These are phyloP conservation scores for Trichosporon inkin DNA, from an alignment of 1,284 basidiomycete genomes.

Conservation along the genomic window DNA sequence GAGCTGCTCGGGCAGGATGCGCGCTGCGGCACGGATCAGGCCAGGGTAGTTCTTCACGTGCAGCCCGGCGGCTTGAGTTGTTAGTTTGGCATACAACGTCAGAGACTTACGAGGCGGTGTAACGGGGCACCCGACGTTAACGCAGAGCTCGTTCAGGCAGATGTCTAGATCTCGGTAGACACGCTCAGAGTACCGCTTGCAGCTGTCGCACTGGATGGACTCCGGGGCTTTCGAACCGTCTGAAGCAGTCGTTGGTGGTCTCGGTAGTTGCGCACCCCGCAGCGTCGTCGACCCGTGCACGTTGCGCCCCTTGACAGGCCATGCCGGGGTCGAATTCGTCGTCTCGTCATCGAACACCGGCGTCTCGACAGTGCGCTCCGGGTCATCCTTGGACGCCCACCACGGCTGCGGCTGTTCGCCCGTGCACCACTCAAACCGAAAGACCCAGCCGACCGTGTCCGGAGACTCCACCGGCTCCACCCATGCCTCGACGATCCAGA, in stretches of 20 bases:
- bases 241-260: background rate
- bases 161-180: conserved; percentile 25
- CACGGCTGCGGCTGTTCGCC: conserved; percentile 32
- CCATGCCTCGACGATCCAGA: conserved; percentile 48
- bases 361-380: conserved; percentile 8
- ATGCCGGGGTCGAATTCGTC: conserved; percentile 9
- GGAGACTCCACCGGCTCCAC: conserved; percentile 33
- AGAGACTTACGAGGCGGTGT: background rate
- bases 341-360: conserved; percentile 1
- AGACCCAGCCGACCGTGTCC: conserved; percentile 35
- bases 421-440: conserved; percentile 45
- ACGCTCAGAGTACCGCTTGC: conserved; percentile 18
- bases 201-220: background rate
- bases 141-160: conserved; percentile 33
- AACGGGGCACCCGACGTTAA: background rate
- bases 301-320: conserved; percentile 22
- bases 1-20: conserved; percentile 28
- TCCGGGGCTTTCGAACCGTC: background rate
- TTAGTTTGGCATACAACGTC: background rate
- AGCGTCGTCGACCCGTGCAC: conserved; percentile 21
- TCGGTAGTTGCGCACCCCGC: conserved; percentile 8
- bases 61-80: background rate
- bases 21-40: conserved; percentile 10
- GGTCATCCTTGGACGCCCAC: conserved; percentile 29
- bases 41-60: background rate